phyloP scores from a whole-genome alignment of 2,329 filamentous ascomycete species.

The Stromatinia cepivora region DNA sequence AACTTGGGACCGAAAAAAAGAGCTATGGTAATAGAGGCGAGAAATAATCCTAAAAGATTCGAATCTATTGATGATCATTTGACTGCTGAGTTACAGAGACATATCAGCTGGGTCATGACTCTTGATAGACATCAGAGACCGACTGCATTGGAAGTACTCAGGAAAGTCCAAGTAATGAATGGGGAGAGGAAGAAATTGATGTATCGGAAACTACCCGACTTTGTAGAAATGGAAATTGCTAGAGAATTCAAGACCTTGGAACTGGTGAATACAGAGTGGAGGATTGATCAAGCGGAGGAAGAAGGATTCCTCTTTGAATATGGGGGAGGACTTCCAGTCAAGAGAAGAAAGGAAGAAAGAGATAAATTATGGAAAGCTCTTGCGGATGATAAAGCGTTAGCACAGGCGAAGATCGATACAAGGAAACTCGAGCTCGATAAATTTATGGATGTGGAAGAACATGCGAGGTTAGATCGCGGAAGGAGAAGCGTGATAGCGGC shows the following conservation, averaged over 20 bases:
- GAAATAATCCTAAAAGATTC: not conserved
- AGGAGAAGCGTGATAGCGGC: not conserved
- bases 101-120: not conserved
- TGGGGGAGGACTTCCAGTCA: not conserved
- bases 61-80: not conserved
- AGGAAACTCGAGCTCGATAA: not conserved
- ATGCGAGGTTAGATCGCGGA: not conserved
- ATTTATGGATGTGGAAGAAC: too few species aligned
- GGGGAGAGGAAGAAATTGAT: not conserved
- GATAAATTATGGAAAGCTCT: not conserved
- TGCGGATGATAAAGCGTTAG: not conserved
- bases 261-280: not conserved
- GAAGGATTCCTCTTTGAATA: not conserved
- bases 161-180: not conserved
- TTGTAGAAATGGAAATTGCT: not conserved
- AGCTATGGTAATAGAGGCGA: not conserved
- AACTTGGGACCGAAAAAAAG: too few species aligned
- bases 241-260: not conserved
- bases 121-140: not conserved
- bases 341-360: not conserved
- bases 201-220: not conserved
- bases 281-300: not conserved
- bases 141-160: not conserved
- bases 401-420: not conserved
- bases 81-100: not conserved